Evolutionary conservation across 2,329 filamentous ascomycete species (phyloP).

Genomic region (Pezizomycotina sp.): DNA sequence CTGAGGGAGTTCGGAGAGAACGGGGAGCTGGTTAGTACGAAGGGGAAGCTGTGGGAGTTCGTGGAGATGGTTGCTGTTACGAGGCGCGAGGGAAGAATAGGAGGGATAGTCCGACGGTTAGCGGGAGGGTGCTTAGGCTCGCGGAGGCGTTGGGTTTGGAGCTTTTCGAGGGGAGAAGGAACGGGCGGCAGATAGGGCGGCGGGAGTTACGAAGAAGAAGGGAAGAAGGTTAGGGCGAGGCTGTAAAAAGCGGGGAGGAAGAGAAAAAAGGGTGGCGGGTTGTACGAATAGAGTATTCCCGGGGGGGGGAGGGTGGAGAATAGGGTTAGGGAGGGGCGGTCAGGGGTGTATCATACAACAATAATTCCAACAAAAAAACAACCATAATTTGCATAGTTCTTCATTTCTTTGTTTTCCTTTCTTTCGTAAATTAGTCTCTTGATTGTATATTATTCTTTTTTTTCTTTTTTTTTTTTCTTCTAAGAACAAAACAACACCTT

Average conservation of each 20-base stretch:
- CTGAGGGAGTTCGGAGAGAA: slow-evolving; percentile 46
- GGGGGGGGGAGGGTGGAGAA: too few relatives aligned
- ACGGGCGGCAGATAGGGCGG: slow-evolving; percentile 28
- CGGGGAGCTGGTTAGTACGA: slow-evolving; percentile 50
- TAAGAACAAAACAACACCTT: too few relatives aligned
- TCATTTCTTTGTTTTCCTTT: too few relatives aligned
- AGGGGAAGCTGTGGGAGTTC: slow-evolving; percentile 78
- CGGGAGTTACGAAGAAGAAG: slow-evolving; percentile 8
- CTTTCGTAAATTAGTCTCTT: too few relatives aligned
- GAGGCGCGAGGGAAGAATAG: slow-evolving; percentile 81
- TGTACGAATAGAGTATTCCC: too few relatives aligned
- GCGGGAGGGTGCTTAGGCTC: slow-evolving; percentile 59
- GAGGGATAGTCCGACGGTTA: slow-evolving; percentile 80
- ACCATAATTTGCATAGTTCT: too few relatives aligned
- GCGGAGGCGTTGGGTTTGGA: slow-evolving; percentile 55
- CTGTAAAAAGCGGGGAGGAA: slow-evolving; percentile 16
- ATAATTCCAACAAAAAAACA: too few relatives aligned
- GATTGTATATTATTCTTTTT: too few relatives aligned
- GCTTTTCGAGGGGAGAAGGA: slow-evolving; percentile 46
- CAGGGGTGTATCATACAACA: too few relatives aligned
- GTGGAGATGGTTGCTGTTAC: slow-evolving; percentile 71
- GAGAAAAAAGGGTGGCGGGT: too few relatives aligned
- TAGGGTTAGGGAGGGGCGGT: too few relatives aligned
- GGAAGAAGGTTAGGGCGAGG: slow-evolving; percentile 11
- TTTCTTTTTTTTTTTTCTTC: too few relatives aligned